A percentile compares a stretch with the other conserved stretches of the same genome.
phyloP scores from a whole-genome alignment of 345 rosid genomes.

The Ceriops tagal region DNA sequence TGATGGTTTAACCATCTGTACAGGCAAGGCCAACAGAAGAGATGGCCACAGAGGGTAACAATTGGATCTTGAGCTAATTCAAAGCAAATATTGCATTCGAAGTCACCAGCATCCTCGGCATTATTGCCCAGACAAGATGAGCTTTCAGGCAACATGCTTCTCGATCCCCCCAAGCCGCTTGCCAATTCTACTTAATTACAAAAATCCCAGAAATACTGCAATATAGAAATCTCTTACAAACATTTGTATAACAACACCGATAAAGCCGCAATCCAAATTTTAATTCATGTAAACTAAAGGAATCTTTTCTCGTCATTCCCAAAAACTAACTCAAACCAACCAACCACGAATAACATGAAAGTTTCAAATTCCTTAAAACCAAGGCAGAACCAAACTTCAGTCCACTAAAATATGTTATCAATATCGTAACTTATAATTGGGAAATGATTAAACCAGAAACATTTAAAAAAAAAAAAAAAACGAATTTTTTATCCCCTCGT shows the following conservation, averaged over 20 bases:
- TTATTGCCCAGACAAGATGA: slow-evolving; percentile 35
- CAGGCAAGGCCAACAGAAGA: slow-evolving; percentile 91
- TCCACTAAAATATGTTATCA: no score
- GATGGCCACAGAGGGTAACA: slow-evolving; percentile 94
- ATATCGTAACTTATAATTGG: no score
- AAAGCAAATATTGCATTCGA: slow-evolving; percentile 93
- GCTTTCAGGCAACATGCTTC: slow-evolving; percentile 31
- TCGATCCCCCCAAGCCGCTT: slow-evolving; percentile 47
- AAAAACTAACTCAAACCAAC: no score
- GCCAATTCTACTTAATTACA: slow-evolving; percentile 34
- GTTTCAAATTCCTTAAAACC: no score
- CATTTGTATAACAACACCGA: no score
- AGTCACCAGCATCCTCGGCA: slow-evolving; percentile 59
- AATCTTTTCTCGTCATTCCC: no score
- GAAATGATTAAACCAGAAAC: neutral
- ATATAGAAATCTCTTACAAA: neutral
- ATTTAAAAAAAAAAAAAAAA: neutral
- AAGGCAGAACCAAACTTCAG: no score
- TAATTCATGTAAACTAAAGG: no score
- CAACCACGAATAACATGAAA: no score
- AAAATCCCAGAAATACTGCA: neutral
- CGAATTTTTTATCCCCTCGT: no score
- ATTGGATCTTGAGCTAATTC: slow-evolving; percentile 89
- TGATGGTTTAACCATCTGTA: slow-evolving; percentile 85
- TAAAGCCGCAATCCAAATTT: no score